Percentiles rank a stretch among this genome's conserved stretches.
Evolutionary conservation across 805 yeast genomes (phyloP).

Genomic region (Starmerella geochares): DNA sequence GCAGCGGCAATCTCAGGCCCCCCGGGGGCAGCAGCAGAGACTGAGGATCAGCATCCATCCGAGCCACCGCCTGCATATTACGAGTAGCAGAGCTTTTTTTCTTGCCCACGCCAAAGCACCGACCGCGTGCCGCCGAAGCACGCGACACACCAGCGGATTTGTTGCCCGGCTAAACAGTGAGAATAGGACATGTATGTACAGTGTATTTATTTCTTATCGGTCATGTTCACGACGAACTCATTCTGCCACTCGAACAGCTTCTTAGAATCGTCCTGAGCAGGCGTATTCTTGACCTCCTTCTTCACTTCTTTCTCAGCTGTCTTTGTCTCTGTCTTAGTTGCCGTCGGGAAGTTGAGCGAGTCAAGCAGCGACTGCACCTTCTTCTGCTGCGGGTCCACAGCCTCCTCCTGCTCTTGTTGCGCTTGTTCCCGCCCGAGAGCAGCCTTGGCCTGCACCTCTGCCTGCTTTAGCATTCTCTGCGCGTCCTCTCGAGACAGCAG

Average conservation of each 20-base stretch:
- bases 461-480: slow-evolving; percentile 8
- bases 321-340: not conserved
- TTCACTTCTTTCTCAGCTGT: not conserved
- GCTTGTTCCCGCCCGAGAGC: slow-evolving; percentile 1
- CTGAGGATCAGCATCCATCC: not conserved
- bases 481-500: slow-evolving; percentile 15
- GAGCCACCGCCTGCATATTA: slow-evolving; percentile 5
- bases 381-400: not conserved
- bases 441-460: slow-evolving; percentile 9
- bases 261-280: not conserved
- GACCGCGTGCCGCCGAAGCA: no score
- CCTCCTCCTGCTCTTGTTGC: not conserved
- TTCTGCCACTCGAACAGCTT: slow-evolving; percentile 26
- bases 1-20: no score
- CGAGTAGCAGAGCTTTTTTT: not conserved
- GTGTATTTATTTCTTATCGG: slow-evolving; percentile 11
- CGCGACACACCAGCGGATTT: no score
- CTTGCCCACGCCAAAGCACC: not conserved
- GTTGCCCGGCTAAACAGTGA: not conserved
- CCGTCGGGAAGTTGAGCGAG: slow-evolving; percentile 20
- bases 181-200: not conserved
- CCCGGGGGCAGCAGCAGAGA: not conserved
- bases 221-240: slow-evolving; percentile 21
- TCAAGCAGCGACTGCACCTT: slow-evolving; percentile 21
- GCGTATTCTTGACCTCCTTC: not conserved